Evolutionary conservation across 345 rosid genomes (phyloP), one percentile per base, ranked within the genome.

Genomic region (Heritiera fomes): DNA sequence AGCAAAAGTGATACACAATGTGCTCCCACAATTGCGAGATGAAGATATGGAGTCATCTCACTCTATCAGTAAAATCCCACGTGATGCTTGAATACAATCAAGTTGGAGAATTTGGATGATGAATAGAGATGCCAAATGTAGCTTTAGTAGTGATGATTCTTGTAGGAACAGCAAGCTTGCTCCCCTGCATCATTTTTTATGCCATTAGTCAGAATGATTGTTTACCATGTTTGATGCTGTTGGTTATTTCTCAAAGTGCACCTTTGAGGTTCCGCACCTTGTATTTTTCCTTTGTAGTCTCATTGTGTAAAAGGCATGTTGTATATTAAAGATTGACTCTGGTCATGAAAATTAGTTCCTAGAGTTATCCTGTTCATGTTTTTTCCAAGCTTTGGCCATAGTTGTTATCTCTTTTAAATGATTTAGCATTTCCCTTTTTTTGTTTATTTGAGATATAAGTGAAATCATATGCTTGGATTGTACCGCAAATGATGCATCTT

Each of bases 11-110:
- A 88, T 73, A 52, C 91, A n/a, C 63, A 85, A 28, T 88, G 90
- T 78, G 83, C 89, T 80, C 86, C 89, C 61, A 77, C 91, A 2
- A 77, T 80, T 80, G 89, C 91, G 1, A 85, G 90, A 84, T 88
- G 84, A 87, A 17, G 75, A 43, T 49, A 15, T 3, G 40, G 18
- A 50, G 61, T 65, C 81, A 59, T 65, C 59, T 47, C 40, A 34
- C 9, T 82, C 77, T 74, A 63, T 76, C 69, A 72, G 79, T 69
- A 70, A 50, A 80, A 76, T 40, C 76, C 34, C 77, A 41, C 18
- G 18, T 66, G 66, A 49, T 56, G 13, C 78, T 65, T 40, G 38
- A 70, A 72, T 56, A 23, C 38, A 7, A n/a, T 76, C 38, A 9
- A 71, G 77, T 52, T 80, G 53, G 75, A 75, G 49, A 34, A 41